Evolutionary conservation across 352 stramenopile species (phyloP).

Genomic region (Halophytophthora batemanensis): DNA sequence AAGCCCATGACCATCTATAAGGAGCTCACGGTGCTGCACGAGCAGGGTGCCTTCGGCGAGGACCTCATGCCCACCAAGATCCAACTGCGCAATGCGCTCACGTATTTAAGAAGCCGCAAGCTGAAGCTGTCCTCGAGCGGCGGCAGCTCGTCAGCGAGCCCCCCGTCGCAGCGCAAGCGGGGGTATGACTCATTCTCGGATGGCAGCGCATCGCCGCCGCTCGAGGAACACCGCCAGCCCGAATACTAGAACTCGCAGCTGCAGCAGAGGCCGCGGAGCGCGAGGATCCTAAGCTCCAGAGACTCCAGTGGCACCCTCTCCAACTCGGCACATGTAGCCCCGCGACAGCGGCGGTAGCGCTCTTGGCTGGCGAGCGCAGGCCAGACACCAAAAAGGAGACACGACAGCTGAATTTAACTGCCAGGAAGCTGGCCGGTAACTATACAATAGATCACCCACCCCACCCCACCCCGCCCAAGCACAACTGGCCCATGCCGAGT

Average conservation of each 20-base stretch:
- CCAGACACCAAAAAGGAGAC: too few species aligned
- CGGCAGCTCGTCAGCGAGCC: constrained; percentile 10
- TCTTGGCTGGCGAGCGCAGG: too few species aligned
- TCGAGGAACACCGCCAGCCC: constrained; percentile 52
- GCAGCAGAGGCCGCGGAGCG: too few species aligned
- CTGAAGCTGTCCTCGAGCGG: constrained; percentile 35
- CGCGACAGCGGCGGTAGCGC: too few species aligned
- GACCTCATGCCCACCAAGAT: constrained; percentile 84
- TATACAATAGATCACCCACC: too few species aligned
- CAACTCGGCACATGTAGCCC: too few species aligned
- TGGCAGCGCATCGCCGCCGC: constrained; percentile 47
- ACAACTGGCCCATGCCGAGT: too few species aligned
- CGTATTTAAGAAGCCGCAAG: constrained; percentile 77
- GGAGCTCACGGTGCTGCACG: constrained; percentile 54
- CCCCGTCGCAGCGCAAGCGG: constrained; percentile 36
- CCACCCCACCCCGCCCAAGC: too few species aligned
- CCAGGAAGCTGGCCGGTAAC: too few species aligned
- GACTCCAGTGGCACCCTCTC: too few species aligned
- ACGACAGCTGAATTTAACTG: too few species aligned
- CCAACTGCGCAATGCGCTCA: constrained; percentile 75
- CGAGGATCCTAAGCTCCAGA: too few species aligned
- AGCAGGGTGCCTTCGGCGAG: constrained; percentile 49
- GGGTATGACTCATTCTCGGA: constrained; percentile 53
- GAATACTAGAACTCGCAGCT: constrained; percentile 35
- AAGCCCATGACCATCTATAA: constrained; percentile 82